Evolutionary conservation across 2,329 filamentous ascomycete species (phyloP).

Genomic region (Endocalyx cinctus): DNA sequence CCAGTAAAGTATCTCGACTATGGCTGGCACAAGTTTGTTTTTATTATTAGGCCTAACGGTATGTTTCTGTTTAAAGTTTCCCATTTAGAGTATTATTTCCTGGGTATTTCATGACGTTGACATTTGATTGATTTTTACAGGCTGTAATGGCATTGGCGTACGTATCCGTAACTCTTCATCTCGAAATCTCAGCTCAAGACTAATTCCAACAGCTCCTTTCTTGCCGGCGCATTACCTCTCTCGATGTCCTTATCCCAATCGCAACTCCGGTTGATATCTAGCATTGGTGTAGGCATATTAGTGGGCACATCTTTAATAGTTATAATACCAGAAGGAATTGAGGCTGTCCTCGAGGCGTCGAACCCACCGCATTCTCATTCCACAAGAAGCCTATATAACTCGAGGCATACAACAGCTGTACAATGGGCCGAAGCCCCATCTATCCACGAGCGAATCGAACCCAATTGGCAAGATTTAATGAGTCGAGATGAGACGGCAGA

Average conservation of each 20-base stretch:
- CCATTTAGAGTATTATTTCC: too few relatives aligned
- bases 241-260: constrained; percentile 83
- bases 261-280: constrained; percentile 83
- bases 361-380: constrained; percentile 25
- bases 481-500: too few relatives aligned
- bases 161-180: constrained; percentile 11
- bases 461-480: constrained; percentile 2
- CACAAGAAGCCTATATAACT: constrained; percentile 14
- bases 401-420: constrained; percentile 9
- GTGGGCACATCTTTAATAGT: constrained; percentile 95
- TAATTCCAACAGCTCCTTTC: constrained; percentile 67
- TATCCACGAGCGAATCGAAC: constrained; percentile 1
- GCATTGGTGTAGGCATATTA: constrained; percentile 86
- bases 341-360: constrained; percentile 69
- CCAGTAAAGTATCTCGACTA: too few relatives aligned
- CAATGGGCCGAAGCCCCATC: constrained; percentile 13
- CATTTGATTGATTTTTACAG: constrained; percentile 12
- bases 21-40: constrained; percentile 28
- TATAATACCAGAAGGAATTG: constrained; percentile 94
- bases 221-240: constrained; percentile 85
- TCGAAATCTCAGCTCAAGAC: constrained; percentile 11
- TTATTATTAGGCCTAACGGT: constrained; percentile 31
- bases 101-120: too few relatives aligned
- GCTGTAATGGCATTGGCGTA: constrained; percentile 33
- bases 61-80: too few relatives aligned